Evolutionary conservation across 75 land plant species (phyloP).

Genomic region (Sequoiadendron giganteum): DNA sequence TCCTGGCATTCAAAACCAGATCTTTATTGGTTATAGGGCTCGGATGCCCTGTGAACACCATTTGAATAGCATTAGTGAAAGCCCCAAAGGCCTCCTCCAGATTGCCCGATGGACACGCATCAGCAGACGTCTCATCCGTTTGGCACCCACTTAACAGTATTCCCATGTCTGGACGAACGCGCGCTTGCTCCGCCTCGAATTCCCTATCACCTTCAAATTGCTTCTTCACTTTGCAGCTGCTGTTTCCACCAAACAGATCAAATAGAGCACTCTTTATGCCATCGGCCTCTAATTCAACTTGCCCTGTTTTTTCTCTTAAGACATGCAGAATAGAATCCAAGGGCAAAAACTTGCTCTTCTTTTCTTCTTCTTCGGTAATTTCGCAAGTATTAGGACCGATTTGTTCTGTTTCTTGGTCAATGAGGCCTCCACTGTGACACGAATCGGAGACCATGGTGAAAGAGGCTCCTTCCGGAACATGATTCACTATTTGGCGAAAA

Average conservation of each 20-base stretch:
- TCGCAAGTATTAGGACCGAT: slow-evolving; percentile 36
- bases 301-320: slow-evolving; percentile 8
- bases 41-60: slow-evolving; percentile 39
- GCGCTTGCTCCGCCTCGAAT: neutral
- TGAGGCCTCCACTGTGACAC: slow-evolving; percentile 80
- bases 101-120: slow-evolving; percentile 68
- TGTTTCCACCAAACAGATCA: neutral
- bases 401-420: slow-evolving; percentile 81
- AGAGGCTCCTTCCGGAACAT: slow-evolving; percentile 54
- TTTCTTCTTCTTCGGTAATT: neutral
- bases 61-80: slow-evolving; percentile 84
- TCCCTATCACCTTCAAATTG: neutral
- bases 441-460: slow-evolving; percentile 90
- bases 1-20: slow-evolving; percentile 54
- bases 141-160: slow-evolving; percentile 92
- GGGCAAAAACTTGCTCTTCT: neutral
- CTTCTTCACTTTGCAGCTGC: slow-evolving; percentile 1
- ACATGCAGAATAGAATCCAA: neutral
- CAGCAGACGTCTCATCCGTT: slow-evolving; percentile 85
- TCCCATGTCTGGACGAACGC: slow-evolving; percentile 49
- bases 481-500: slow-evolving; percentile 62
- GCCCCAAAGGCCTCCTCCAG: slow-evolving; percentile 69
- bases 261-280: neutral
- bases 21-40: slow-evolving; percentile 55
- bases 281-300: neutral